Conservation (phyloP, 306 rosid genomes). For the Quercus engelmannii region DNA sequence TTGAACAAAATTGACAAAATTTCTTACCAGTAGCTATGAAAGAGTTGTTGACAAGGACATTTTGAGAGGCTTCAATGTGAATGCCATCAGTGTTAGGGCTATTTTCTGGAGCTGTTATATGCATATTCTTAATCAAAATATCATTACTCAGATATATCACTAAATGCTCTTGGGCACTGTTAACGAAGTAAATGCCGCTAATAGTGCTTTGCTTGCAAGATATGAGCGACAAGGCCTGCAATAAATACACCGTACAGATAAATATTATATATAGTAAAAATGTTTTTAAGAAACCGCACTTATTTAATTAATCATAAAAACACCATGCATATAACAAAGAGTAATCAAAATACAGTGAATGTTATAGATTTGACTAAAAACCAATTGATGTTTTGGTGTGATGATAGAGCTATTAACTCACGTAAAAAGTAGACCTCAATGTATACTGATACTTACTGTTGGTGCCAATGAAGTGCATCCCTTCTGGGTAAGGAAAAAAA, state of each 20-base stretch:
- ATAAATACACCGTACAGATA: no score
- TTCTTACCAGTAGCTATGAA: slow-evolving; percentile 22
- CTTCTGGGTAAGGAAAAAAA: slow-evolving; percentile 5
- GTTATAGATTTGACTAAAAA: no score
- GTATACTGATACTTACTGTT: slow-evolving; percentile 24
- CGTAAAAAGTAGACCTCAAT: neutral
- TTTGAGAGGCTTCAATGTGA: slow-evolving; percentile 27
- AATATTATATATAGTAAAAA: no score
- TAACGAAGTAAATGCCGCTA: slow-evolving; percentile 21
- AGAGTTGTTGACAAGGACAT: slow-evolving; percentile 14
- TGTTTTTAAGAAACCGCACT: no score
- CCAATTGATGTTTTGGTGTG: no score
- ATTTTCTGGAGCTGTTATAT: slow-evolving; percentile 28
- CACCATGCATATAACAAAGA: no score
- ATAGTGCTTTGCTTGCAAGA: slow-evolving; percentile 24
- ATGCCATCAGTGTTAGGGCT: slow-evolving; percentile 43
- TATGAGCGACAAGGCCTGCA: slow-evolving; percentile 33
- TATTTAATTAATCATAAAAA: no score
- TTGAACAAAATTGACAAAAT: neutral
- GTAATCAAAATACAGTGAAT: no score
- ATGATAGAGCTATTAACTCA: no score
- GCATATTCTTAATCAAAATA: slow-evolving; percentile 15
- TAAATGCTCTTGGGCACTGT: slow-evolving; percentile 28
- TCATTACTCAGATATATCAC: slow-evolving; percentile 10
- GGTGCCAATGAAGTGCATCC: slow-evolving; percentile 39